Evolutionary conservation across 2,329 filamentous ascomycete species (phyloP).

Genomic region (Nemania sp.): DNA sequence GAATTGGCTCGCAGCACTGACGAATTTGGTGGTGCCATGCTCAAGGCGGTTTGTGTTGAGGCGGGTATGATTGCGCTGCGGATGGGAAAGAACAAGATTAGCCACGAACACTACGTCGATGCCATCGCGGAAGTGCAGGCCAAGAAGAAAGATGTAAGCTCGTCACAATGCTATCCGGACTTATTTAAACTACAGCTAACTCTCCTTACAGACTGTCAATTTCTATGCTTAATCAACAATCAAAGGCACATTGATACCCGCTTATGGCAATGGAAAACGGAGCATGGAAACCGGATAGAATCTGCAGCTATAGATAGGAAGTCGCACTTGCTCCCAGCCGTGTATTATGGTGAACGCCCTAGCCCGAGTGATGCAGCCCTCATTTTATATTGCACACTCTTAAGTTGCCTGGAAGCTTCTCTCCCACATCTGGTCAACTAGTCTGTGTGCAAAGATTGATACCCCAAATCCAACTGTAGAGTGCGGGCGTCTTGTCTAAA

Average conservation of each 20-base stretch:
- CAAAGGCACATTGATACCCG: not conserved
- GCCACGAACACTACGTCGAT: conserved; percentile 98
- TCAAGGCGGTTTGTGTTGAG: conserved; percentile 98
- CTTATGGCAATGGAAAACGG: conserved; percentile 12
- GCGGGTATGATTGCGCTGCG: conserved; percentile 98
- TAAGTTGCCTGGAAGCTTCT: conserved; percentile 87
- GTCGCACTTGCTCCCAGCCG: conserved; percentile 34
- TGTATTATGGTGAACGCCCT: conserved; percentile 1
- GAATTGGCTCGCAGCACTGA: conserved; percentile 96
- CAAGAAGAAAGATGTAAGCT: conserved; percentile 85
- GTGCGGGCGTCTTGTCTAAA: conserved; percentile 56
- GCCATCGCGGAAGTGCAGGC: conserved; percentile 94
- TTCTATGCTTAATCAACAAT: conserved; percentile 44
- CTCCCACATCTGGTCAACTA: conserved; percentile 87
- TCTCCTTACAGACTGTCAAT: conserved; percentile 54
- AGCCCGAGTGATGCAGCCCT: not conserved
- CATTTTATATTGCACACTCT: conserved; percentile 79
- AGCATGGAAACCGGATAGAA: conserved; percentile 27
- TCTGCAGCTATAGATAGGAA: conserved; percentile 29
- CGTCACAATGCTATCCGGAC: not conserved
- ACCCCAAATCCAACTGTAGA: conserved; percentile 48
- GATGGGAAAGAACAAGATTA: conserved; percentile 93
- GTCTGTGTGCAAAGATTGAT: conserved; percentile 90
- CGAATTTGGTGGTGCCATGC: conserved; percentile 95
- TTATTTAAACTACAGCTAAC: conserved; percentile 31